Evolutionary conservation across 192 early-diverging fungal genomes (phyloP), one percentile per base, ranked within the genome.

Genomic region (Coemansia reversa): DNA sequence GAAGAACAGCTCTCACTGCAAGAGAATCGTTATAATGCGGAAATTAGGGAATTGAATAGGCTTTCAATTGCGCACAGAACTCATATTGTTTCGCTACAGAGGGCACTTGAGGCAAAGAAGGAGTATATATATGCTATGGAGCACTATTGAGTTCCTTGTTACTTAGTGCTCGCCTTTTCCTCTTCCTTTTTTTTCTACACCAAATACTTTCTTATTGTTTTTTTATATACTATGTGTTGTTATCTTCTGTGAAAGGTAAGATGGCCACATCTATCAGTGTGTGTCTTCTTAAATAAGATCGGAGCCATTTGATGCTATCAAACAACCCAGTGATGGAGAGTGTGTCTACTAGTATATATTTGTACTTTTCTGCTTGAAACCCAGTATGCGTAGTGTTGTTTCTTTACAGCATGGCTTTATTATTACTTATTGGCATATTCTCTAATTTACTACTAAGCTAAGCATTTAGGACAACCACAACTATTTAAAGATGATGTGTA

Each of bases 71-170:
- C 60, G 14, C 71, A 67, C 47, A 55, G 29, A 8, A 19, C 22
- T 6, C 65, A 73, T n/a, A 58, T 73, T 22, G 22, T n/a, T 9
- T 51, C 28, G 33, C 42, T 67, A 55, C 71, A 73, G 50, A n/a
- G 11, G 18, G n/a, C 48, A 1, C 28, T 73, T 11, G 61, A 63
- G 47, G 23, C 20, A 19, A 63, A 63, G 47, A 67, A 73, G 39
- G 4, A 59, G 1, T 5, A 52, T 7, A 60, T 66, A 1, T 20
- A 30, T 29, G 23, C 11, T 57, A 49, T 60, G 49, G 47, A 16
- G 9, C 28, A 24, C 59, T 58, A 18, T 24, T 22, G 14, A 24
- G 35, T n/a, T n/a, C 19, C 55, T 5, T 14, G 28, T 27, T 35
- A 2, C 24, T 32, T 56, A 16, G 11, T 28, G 1, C 16, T 27